Conservation (phyloP, 1,284 basidiomycete species). For the Cutaneotrichosporon cutaneum region DNA sequence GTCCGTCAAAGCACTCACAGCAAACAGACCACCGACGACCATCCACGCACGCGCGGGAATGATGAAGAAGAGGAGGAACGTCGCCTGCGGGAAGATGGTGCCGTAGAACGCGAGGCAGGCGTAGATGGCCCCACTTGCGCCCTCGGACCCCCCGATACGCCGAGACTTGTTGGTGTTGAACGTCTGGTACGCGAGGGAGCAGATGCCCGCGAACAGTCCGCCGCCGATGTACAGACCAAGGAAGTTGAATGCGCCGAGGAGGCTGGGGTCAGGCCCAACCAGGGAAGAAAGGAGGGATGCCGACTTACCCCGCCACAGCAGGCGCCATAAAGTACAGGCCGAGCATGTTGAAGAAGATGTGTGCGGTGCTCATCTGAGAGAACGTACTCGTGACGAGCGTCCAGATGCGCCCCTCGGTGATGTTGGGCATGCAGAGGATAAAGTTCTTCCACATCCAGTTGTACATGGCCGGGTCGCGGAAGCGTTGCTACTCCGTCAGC, state of each 20-base stretch:
- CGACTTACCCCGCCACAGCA: conserved; percentile 59
- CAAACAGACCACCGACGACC: conserved; percentile 69
- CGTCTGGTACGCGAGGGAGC: conserved; percentile 63
- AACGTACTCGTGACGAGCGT: conserved; percentile 72
- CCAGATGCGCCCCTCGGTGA: conserved; percentile 74
- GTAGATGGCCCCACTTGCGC: conserved; percentile 59
- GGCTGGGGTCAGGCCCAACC: conserved; percentile 25
- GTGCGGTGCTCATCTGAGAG: conserved; percentile 64
- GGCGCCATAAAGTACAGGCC: conserved; percentile 77
- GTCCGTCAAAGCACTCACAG: conserved; percentile 47
- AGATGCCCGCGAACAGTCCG: conserved; percentile 63
- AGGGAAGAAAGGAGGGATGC: conserved; percentile 1
- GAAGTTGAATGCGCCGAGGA: conserved; percentile 71
- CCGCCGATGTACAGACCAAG: conserved; percentile 71
- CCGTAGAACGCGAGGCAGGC: conserved; percentile 63
- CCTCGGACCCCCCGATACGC: conserved; percentile 47
- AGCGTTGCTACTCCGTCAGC: conserved; percentile 38
- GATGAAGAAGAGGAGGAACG: conserved; percentile 76
- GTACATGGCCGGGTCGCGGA: conserved; percentile 58
- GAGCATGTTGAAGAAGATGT: conserved; percentile 75
- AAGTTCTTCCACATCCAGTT: conserved; percentile 71
- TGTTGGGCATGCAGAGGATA: conserved; percentile 60
- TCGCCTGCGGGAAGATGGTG: conserved; percentile 66
- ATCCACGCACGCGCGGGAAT: conserved; percentile 82
- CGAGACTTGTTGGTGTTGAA: background rate